Evolutionary conservation across 352 stramenopile genomes (phyloP).

Genomic region (Sclerospora graminicola): DNA sequence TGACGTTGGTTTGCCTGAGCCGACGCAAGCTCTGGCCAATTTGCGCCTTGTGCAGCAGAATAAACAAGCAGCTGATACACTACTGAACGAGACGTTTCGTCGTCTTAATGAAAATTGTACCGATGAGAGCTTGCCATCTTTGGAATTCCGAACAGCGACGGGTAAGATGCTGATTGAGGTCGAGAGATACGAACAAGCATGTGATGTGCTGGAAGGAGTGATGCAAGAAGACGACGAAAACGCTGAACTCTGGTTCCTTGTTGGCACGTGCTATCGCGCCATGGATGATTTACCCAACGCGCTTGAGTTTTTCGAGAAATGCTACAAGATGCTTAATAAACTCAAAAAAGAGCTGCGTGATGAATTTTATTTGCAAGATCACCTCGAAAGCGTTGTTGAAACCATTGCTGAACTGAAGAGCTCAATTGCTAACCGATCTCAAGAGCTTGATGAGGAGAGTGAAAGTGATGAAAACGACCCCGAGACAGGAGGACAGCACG

Average conservation of each 20-base stretch:
- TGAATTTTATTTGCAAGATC: slow-evolving; percentile 67
- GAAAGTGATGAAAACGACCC: slow-evolving; percentile 29
- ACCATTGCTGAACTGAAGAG: slow-evolving; percentile 42
- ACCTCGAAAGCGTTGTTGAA: slow-evolving; percentile 71
- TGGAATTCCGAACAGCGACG: slow-evolving; percentile 78
- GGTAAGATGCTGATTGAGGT: slow-evolving; percentile 84
- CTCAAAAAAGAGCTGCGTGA: slow-evolving; percentile 60
- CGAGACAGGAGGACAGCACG: slow-evolving; percentile 33
- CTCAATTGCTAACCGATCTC: slow-evolving; percentile 45
- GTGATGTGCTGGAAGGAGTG: slow-evolving; percentile 74
- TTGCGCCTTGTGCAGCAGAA: slow-evolving; percentile 90
- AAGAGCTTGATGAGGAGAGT: slow-evolving; percentile 45
- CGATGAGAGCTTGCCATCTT: slow-evolving; percentile 60
- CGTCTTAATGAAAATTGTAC: slow-evolving; percentile 75
- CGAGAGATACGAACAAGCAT: slow-evolving; percentile 71
- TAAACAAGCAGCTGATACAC: slow-evolving; percentile 80
- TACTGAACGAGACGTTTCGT: slow-evolving; percentile 87
- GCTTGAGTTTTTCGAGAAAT: slow-evolving; percentile 84
- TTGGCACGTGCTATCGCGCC: slow-evolving; percentile 79
- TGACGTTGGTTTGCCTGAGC: slow-evolving; percentile 87
- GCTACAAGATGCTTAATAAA: slow-evolving; percentile 64
- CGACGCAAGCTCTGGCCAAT: slow-evolving; percentile 92
- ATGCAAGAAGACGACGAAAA: slow-evolving; percentile 88
- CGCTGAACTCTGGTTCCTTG: slow-evolving; percentile 84
- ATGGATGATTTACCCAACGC: slow-evolving; percentile 75